Evolutionary conservation across 2,329 filamentous ascomycete species (phyloP).

Genomic region (Neurospora sp.): DNA sequence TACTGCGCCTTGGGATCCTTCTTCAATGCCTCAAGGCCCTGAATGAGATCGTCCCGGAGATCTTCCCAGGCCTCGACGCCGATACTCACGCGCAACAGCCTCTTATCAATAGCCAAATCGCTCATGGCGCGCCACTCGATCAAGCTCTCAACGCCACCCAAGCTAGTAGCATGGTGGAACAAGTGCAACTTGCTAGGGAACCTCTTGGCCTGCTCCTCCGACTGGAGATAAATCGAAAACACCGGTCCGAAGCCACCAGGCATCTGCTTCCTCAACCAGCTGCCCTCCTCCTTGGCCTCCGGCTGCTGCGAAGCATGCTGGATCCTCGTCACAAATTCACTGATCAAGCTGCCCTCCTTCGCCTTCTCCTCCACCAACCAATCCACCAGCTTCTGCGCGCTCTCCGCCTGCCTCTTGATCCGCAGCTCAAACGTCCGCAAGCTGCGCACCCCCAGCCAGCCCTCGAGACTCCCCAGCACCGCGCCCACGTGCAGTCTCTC

Average conservation of each 20-base stretch:
- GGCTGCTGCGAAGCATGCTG: slow-evolving; percentile 72
- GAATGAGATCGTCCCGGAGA: slow-evolving; percentile 62
- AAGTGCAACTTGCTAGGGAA: slow-evolving; percentile 71
- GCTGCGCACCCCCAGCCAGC: slow-evolving; percentile 84
- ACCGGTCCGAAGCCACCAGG: slow-evolving; percentile 83
- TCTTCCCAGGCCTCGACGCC: slow-evolving; percentile 85
- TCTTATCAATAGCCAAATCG: slow-evolving; percentile 61
- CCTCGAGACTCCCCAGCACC: slow-evolving; percentile 83
- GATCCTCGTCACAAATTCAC: slow-evolving; percentile 16
- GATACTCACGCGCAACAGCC: slow-evolving; percentile 70
- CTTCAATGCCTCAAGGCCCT: slow-evolving; percentile 51
- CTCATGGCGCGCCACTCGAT: slow-evolving; percentile 95
- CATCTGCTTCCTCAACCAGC: slow-evolving; percentile 84
- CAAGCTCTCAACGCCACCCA: slow-evolving; percentile 89
- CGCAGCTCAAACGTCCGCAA: slow-evolving; percentile 78
- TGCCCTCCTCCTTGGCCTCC: slow-evolving; percentile 44
- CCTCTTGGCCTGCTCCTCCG: slow-evolving; percentile 48
- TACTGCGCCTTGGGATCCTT: slow-evolving; percentile 5
- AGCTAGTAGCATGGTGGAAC: slow-evolving; percentile 90
- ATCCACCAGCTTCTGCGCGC: slow-evolving; percentile 56
- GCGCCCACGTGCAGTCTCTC: slow-evolving; percentile 73
- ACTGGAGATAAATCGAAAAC: slow-evolving; percentile 63
- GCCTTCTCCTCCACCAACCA: slow-evolving; percentile 55
- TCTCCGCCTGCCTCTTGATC: slow-evolving; percentile 66
- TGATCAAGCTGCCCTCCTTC: slow-evolving; percentile 15